Evolutionary conservation across 345 rosid species (phyloP).

Genomic region (Camelina laxa): DNA sequence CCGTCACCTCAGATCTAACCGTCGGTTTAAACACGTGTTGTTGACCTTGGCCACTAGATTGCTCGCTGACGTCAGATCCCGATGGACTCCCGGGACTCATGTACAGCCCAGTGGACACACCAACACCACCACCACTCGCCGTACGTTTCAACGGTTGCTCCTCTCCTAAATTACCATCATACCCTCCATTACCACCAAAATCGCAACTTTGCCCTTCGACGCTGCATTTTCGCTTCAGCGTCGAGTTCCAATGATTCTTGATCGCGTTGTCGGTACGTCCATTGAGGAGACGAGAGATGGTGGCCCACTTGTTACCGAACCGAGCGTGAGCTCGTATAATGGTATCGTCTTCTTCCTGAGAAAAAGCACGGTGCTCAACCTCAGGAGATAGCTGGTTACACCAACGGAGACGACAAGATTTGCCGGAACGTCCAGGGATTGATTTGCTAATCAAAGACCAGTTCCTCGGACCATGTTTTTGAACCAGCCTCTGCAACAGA

Average conservation of each 20-base stretch:
- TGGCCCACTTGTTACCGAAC: slow-evolving; percentile 96
- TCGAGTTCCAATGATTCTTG: slow-evolving; percentile 97
- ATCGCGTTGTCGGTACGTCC: slow-evolving; percentile 96
- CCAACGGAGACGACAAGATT: slow-evolving; percentile 92
- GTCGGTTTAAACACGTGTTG: slow-evolving; percentile 55
- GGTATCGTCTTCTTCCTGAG: slow-evolving; percentile 76
- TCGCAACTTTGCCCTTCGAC: slow-evolving; percentile 49
- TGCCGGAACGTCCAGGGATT: slow-evolving; percentile 90
- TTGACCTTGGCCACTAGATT: slow-evolving; percentile 50
- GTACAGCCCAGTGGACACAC: slow-evolving; percentile 58
- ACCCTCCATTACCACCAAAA: slow-evolving; percentile 46
- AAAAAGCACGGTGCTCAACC: slow-evolving; percentile 87
- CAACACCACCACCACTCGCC: slow-evolving; percentile 70
- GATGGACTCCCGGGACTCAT: slow-evolving; percentile 79
- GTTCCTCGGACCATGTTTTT: slow-evolving; percentile 83
- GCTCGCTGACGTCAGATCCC: slow-evolving; percentile 82
- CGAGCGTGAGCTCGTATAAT: slow-evolving; percentile 83
- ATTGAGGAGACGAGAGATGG: slow-evolving; percentile 84
- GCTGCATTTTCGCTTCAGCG: slow-evolving; percentile 80
- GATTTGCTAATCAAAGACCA: slow-evolving; percentile 96
- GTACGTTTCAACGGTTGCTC: slow-evolving; percentile 78
- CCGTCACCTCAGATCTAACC: slow-evolving; percentile 56
- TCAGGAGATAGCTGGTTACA: slow-evolving; percentile 95
- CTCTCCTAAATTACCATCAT: slow-evolving; percentile 57
- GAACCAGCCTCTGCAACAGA: slow-evolving; percentile 66